These are phyloP conservation scores for Russula ochroleuca DNA, from an alignment of 768 basidiomycete species.

Conservation along the genomic window DNA sequence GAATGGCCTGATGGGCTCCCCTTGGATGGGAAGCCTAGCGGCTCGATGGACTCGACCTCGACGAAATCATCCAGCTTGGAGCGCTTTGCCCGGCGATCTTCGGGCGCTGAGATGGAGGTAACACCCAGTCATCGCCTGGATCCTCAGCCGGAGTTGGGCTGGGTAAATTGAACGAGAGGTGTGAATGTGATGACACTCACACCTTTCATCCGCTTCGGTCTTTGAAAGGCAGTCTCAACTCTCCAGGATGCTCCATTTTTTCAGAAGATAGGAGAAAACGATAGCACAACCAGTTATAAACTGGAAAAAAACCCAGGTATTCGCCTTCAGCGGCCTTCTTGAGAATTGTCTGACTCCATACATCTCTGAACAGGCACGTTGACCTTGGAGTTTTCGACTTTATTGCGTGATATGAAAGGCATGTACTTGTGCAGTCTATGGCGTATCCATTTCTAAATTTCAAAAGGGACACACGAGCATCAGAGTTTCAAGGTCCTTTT, in stretches of 20 bases:
- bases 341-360: slow-evolving; percentile 51
- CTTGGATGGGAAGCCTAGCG: slow-evolving; percentile 28
- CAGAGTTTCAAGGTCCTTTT: slow-evolving; percentile 64
- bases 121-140: slow-evolving; percentile 1
- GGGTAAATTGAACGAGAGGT: neutral
- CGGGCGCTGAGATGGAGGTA: slow-evolving; percentile 14
- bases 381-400: slow-evolving; percentile 75
- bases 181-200: slow-evolving; percentile 32
- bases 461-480: slow-evolving; percentile 49
- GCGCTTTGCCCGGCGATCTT: slow-evolving; percentile 29
- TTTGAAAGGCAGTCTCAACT: slow-evolving; percentile 72
- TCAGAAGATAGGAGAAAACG: slow-evolving; percentile 53
- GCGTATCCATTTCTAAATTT: slow-evolving; percentile 38
- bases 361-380: slow-evolving; percentile 57
- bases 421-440: slow-evolving; percentile 62
- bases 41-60: slow-evolving; percentile 29
- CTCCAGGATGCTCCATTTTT: slow-evolving; percentile 76
- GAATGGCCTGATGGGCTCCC: slow-evolving; percentile 7
- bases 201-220: slow-evolving; percentile 65
- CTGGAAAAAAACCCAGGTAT: slow-evolving; percentile 15
- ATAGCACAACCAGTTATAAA: neutral
- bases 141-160: slow-evolving; percentile 28
- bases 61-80: slow-evolving; percentile 26
- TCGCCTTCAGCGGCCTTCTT: slow-evolving; percentile 63
- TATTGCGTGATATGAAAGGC: slow-evolving; percentile 84